Conservation (phyloP, 345 rosid genomes). For the Excoecaria agallocha region DNA sequence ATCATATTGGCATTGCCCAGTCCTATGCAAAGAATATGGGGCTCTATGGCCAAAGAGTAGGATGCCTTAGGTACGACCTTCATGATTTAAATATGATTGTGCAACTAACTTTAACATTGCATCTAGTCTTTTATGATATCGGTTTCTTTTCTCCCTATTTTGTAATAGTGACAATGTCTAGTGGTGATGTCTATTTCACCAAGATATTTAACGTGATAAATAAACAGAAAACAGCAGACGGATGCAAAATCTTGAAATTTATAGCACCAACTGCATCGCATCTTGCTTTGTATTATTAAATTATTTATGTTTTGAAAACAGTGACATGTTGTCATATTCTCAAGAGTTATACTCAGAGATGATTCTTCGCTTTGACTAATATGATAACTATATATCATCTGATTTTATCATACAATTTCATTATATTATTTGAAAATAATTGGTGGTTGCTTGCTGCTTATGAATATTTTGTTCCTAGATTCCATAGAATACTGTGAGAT, state of each 20-base stretch:
- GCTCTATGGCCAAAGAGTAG: constrained; percentile 96
- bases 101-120: neutral
- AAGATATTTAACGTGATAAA: neutral
- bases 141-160: neutral
- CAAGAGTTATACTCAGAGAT: neutral
- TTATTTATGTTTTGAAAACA: neutral
- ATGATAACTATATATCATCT: neutral
- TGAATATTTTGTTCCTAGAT: neutral
- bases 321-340: neutral
- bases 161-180: neutral
- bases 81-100: neutral
- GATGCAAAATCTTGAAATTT: neutral
- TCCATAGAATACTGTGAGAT: neutral
- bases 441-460: neutral
- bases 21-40: constrained; percentile 99
- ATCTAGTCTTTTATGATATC: neutral
- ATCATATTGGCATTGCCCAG: constrained; percentile 83
- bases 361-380: neutral
- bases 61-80: constrained; percentile 79
- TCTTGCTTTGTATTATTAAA: neutral
- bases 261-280: neutral
- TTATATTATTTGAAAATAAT: neutral
- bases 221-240: neutral
- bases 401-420: neutral
- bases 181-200: neutral